phyloP scores from a whole-genome alignment of 2,329 filamentous ascomycete genomes.

The Sclerotinia nivalis region DNA sequence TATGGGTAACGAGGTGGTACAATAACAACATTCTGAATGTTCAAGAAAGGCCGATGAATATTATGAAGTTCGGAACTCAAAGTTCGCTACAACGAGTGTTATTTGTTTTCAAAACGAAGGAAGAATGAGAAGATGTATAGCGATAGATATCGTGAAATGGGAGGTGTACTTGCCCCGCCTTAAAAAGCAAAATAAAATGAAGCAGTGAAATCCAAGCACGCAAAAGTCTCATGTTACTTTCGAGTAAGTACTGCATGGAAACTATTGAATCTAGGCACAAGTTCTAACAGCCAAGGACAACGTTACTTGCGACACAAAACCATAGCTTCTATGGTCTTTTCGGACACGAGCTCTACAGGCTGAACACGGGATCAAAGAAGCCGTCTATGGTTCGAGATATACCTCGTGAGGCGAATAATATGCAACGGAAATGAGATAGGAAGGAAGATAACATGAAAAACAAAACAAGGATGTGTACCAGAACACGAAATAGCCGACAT shows the following conservation, averaged over 20 bases:
- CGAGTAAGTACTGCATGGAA: neutral
- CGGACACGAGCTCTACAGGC: neutral
- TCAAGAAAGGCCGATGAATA: neutral
- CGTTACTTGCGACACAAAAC: slow-evolving; percentile 15
- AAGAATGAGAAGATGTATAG: neutral
- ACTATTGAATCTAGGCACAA: slow-evolving; percentile 18
- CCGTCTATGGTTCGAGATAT: neutral
- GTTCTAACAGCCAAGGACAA: slow-evolving; percentile 13
- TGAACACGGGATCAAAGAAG: slow-evolving; percentile 10
- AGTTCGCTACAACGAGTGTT: slow-evolving; percentile 9
- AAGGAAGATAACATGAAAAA: slow-evolving; percentile 9
- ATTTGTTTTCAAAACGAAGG: neutral
- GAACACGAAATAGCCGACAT: slow-evolving; percentile 10
- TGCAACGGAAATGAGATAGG: slow-evolving; percentile 17
- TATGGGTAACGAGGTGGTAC: slow-evolving; percentile 16
- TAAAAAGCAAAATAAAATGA: slow-evolving; percentile 21
- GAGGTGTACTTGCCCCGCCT: neutral
- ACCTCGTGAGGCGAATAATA: neutral
- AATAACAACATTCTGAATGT: slow-evolving; percentile 12
- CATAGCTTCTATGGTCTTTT: slow-evolving; percentile 5
- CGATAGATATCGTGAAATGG: neutral
- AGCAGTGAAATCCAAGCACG: neutral
- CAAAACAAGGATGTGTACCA: neutral
- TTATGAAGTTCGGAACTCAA: neutral
- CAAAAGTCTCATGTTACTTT: neutral